These are phyloP conservation scores for Pythium guiyangense DNA, from an alignment of 352 stramenopile genomes.

Conservation along the genomic window DNA sequence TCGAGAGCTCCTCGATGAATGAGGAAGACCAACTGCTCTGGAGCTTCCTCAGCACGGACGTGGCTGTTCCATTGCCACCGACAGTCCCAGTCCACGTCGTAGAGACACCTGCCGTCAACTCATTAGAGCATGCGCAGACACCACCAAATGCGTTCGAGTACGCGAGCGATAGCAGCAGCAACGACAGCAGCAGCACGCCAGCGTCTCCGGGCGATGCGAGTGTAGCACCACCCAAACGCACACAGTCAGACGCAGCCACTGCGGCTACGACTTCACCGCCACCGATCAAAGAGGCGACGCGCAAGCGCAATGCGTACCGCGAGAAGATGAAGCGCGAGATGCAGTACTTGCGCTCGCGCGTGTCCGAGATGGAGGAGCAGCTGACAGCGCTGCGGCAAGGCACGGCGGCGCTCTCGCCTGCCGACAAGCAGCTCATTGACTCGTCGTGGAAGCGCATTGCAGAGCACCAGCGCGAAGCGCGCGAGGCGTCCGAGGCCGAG, in stretches of 20 bases:
- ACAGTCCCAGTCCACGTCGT: too few species aligned
- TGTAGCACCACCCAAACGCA: not conserved
- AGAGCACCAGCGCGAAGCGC: constrained; percentile 1
- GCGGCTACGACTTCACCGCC: too few species aligned
- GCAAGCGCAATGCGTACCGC: constrained; percentile 27
- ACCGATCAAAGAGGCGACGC: constrained; percentile 2
- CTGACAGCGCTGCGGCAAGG: constrained; percentile 21
- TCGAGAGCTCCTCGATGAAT: too few species aligned
- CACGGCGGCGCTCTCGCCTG: not conserved
- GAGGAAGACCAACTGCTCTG: too few species aligned
- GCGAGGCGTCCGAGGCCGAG: constrained; percentile 4
- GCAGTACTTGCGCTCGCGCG: too few species aligned
- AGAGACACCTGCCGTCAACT: too few species aligned
- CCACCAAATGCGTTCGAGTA: too few species aligned
- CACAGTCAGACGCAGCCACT: not conserved
- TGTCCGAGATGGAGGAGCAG: too few species aligned
- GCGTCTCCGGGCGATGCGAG: not conserved
- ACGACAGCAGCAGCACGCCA: not conserved
- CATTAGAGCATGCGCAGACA: too few species aligned
- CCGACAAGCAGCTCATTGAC: constrained; percentile 6
- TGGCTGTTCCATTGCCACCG: too few species aligned
- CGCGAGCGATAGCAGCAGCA: too few species aligned
- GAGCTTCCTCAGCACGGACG: too few species aligned
- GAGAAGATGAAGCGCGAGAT: constrained; percentile 32
- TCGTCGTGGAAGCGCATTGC: constrained; percentile 11